A percentile compares a stretch with the other conserved stretches of the same genome.
phyloP scores from a whole-genome alignment of 768 basidiomycete genomes.

The Steccherinum ochraceum region DNA sequence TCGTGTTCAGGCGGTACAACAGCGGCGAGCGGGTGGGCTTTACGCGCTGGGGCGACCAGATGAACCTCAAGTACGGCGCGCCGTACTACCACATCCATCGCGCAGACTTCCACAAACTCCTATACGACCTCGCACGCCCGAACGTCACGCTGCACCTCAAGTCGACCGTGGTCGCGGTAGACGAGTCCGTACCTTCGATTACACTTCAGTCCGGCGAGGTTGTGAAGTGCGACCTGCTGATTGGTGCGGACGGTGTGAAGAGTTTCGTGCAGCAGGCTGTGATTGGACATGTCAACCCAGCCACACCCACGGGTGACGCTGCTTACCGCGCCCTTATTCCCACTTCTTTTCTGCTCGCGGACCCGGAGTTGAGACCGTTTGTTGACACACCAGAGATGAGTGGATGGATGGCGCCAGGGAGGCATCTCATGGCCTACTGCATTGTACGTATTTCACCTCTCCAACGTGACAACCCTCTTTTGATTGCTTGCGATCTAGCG shows the following conservation, averaged over 20 bases:
- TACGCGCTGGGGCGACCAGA: constrained; percentile 27
- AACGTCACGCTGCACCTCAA: constrained; percentile 27
- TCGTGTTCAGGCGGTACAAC: constrained; percentile 31
- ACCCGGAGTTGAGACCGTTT: constrained; percentile 45
- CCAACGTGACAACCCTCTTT: not conserved
- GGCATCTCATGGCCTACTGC: constrained; percentile 39
- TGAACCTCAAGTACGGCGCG: constrained; percentile 29
- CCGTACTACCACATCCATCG: constrained; percentile 39
- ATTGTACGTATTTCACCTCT: constrained; percentile 29
- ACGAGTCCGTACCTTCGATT: constrained; percentile 27
- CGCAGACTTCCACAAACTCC: constrained; percentile 35
- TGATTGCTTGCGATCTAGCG: constrained; percentile 15
- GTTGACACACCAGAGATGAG: constrained; percentile 48
- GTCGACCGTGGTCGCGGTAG: constrained; percentile 24
- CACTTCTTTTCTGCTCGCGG: constrained; percentile 35
- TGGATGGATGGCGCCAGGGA: constrained; percentile 51
- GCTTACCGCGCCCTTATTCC: constrained; percentile 54
- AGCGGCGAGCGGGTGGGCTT: constrained; percentile 32
- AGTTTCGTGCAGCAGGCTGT: constrained; percentile 44
- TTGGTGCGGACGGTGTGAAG: constrained; percentile 39
- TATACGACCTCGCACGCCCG: constrained; percentile 29
- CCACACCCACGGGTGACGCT: constrained; percentile 51
- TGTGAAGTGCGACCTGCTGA: constrained; percentile 28
- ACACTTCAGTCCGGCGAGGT: constrained; percentile 31
- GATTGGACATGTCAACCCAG: constrained; percentile 38